Conservation (phyloP, 169 alveolate species). For the Cryptosporidium sp. region DNA sequence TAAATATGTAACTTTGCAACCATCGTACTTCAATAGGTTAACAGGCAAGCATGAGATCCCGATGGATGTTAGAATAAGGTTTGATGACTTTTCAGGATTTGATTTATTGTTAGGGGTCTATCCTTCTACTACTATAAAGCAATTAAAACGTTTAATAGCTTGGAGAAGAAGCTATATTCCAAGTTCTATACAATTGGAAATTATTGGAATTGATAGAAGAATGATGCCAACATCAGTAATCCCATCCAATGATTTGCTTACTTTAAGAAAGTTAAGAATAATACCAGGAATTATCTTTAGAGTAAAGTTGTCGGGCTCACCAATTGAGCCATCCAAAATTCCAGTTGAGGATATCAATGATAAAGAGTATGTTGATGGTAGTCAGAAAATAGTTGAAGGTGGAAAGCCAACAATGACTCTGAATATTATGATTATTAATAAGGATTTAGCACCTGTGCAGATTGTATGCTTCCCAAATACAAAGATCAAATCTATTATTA, state of each 20-base stretch:
- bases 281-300: constrained; percentile 67
- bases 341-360: constrained; percentile 50
- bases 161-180: constrained; percentile 73
- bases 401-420: constrained; percentile 37
- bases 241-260: constrained; percentile 58
- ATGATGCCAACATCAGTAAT: constrained; percentile 68
- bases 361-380: constrained; percentile 56
- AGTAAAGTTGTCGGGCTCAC: constrained; percentile 52
- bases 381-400: neutral
- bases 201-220: constrained; percentile 71
- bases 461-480: constrained; percentile 63
- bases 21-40: constrained; percentile 54
- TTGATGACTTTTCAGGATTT: constrained; percentile 71
- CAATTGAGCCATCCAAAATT: constrained; percentile 50
- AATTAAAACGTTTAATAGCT: constrained; percentile 70
- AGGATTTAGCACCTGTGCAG: constrained; percentile 62
- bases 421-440: constrained; percentile 37
- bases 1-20: constrained; percentile 59
- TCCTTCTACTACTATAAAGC: constrained; percentile 72
- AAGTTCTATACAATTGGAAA: constrained; percentile 57
- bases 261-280: constrained; percentile 50
- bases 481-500: constrained; percentile 26
- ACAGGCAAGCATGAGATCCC: constrained; percentile 71
- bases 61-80: constrained; percentile 64
- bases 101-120: constrained; percentile 62